These are phyloP conservation scores for Scedosporium apiospermum DNA, from an alignment of 2,329 filamentous ascomycete genomes.

Conservation along the genomic window DNA sequence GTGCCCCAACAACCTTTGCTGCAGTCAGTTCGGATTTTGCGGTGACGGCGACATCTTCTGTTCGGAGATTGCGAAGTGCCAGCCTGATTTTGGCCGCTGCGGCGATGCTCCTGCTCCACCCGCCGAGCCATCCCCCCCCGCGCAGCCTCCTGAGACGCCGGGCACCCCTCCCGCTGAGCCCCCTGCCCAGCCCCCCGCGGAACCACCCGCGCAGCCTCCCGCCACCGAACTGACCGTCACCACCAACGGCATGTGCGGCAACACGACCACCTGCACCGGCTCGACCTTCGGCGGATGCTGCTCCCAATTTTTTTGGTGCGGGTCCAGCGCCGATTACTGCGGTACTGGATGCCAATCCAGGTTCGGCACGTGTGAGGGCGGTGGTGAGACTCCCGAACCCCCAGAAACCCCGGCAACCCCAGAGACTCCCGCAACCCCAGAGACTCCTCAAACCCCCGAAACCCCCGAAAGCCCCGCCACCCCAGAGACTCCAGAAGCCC, in stretches of 20 bases:
- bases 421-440: not conserved
- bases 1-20: slow-evolving; percentile 13
- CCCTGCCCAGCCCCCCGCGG: not conserved
- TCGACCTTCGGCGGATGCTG: slow-evolving; percentile 7
- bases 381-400: not conserved
- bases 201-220: not conserved
- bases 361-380: slow-evolving; percentile 7
- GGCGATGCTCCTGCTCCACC: not conserved
- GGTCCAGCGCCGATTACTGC: slow-evolving; percentile 2
- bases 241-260: slow-evolving; percentile 8
- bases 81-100: slow-evolving; percentile 21
- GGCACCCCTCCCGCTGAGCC: not conserved
- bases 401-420: not conserved
- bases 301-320: slow-evolving; percentile 5
- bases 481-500: not conserved
- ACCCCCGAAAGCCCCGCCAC: not conserved
- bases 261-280: slow-evolving; percentile 7
- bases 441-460: not conserved
- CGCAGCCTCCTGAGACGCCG: not conserved
- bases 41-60: slow-evolving; percentile 9
- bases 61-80: slow-evolving; percentile 18
- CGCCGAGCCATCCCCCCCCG: not conserved
- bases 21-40: slow-evolving; percentile 14
- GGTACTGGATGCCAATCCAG: not conserved
- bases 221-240: not conserved